These are phyloP conservation scores for Triadica sebifera DNA, from an alignment of 345 rosid genomes.

Conservation along the genomic window DNA sequence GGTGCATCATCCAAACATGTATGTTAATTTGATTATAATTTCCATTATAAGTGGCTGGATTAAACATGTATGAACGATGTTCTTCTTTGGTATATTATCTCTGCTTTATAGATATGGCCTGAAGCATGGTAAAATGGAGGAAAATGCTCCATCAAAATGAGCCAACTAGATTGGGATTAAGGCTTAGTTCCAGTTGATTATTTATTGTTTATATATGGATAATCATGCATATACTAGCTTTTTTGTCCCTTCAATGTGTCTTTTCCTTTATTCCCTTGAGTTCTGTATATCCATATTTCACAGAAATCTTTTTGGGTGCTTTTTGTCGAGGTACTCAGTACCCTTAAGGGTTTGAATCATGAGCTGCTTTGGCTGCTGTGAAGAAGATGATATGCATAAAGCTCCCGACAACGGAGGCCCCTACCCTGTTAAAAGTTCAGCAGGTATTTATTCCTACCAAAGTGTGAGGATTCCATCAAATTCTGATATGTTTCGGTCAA, in stretches of 20 bases:
- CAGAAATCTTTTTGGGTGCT: not conserved
- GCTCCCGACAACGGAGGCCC: conserved; percentile 65
- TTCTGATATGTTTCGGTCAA: not conserved
- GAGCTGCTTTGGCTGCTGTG: conserved; percentile 86
- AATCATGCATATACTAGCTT: not conserved
- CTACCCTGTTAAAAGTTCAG: conserved; percentile 49
- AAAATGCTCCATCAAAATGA: not conserved
- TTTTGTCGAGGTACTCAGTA: conserved; percentile 10
- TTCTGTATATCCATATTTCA: not conserved
- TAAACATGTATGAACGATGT: not conserved
- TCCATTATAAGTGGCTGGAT: not conserved
- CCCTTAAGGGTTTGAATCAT: conserved; percentile 39
- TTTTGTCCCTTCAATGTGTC: not conserved
- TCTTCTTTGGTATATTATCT: not conserved
- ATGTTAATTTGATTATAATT: not conserved
- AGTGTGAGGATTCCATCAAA: not conserved
- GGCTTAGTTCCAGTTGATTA: not conserved
- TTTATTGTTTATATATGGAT: not conserved
- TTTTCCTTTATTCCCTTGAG: conserved; percentile 1
- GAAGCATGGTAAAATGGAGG: not conserved
- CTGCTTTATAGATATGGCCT: not conserved
- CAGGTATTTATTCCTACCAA: conserved; percentile 41
- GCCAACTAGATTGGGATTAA: not conserved
- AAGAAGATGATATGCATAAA: conserved; percentile 65
- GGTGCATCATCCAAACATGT: not conserved